A percentile compares a stretch with the other conserved stretches of the same genome.
Evolutionary conservation across 208 protist genomes (phyloP).

Genomic region (Blastocrithidia nonstop): DNA sequence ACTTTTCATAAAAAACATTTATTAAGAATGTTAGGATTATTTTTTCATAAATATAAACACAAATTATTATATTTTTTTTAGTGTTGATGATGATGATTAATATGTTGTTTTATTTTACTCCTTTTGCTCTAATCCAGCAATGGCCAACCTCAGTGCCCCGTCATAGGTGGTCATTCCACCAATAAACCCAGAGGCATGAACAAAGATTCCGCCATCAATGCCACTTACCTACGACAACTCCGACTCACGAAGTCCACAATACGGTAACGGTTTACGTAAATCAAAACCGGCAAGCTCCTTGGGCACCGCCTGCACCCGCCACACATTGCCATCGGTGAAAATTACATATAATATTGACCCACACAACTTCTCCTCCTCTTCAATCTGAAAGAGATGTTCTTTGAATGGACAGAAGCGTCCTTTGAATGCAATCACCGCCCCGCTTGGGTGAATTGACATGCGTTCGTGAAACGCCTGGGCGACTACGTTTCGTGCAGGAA

Average conservation of each 20-base stretch:
- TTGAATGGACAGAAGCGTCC: slow-evolving; percentile 84
- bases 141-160: slow-evolving; percentile 84
- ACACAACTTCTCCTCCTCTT: slow-evolving; percentile 37
- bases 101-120: background rate
- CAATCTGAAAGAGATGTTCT: slow-evolving; percentile 86
- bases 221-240: slow-evolving; percentile 67
- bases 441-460: slow-evolving; percentile 29
- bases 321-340: slow-evolving; percentile 76
- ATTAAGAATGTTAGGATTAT: no score
- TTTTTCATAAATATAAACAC: background rate
- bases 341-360: slow-evolving; percentile 74
- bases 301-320: slow-evolving; percentile 86
- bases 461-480: slow-evolving; percentile 41
- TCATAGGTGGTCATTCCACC: slow-evolving; percentile 90
- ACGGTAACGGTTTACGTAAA: slow-evolving; percentile 80
- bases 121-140: background rate
- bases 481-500: slow-evolving; percentile 84
- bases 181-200: slow-evolving; percentile 94
- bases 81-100: no score
- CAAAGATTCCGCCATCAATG: slow-evolving; percentile 87
- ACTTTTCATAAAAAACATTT: no score
- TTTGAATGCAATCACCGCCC: slow-evolving; percentile 71
- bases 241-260: slow-evolving; percentile 86
- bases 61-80: background rate
- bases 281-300: slow-evolving; percentile 52